phyloP scores from a whole-genome alignment of 164 flowering plant species.

The Tetrastigma voinierianum region DNA sequence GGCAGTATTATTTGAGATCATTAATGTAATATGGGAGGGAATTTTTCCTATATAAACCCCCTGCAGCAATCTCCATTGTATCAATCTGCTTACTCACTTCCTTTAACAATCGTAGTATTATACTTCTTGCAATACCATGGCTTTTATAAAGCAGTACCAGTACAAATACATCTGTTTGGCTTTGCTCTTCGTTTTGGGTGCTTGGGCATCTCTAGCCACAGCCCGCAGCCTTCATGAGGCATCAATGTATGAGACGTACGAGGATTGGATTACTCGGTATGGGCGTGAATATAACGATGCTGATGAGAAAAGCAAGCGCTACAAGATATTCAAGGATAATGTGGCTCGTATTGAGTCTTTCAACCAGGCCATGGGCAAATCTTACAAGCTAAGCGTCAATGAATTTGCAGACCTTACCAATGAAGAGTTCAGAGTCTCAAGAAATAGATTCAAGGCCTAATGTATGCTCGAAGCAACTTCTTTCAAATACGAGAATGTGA shows the following conservation, averaged over 20 bases:
- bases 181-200: conserved; percentile 1
- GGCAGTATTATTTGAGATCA: too few species aligned
- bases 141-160: neutral
- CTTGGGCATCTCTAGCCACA: neutral
- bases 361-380: conserved; percentile 7
- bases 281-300: conserved; percentile 29
- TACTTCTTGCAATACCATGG: too few species aligned
- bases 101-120: too few species aligned
- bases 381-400: conserved; percentile 17
- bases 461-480: neutral
- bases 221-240: conserved; percentile 1
- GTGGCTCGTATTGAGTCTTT: conserved; percentile 6
- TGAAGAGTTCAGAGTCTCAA: conserved; percentile 13
- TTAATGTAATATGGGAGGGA: too few species aligned
- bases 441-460: conserved; percentile 13
- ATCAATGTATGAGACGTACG: conserved; percentile 6
- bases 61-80: too few species aligned
- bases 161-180: conserved; percentile 1
- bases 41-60: too few species aligned
- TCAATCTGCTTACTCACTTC: too few species aligned
- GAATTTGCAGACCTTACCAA: conserved; percentile 13
- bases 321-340: conserved; percentile 13
- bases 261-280: conserved; percentile 38
- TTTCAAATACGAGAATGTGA: conserved; percentile 13
- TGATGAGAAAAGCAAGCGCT: conserved; percentile 35